Base-by-base conservation (phyloP, 2,329 filamentous ascomycete species). In the Claviceps sp. region DNA sequence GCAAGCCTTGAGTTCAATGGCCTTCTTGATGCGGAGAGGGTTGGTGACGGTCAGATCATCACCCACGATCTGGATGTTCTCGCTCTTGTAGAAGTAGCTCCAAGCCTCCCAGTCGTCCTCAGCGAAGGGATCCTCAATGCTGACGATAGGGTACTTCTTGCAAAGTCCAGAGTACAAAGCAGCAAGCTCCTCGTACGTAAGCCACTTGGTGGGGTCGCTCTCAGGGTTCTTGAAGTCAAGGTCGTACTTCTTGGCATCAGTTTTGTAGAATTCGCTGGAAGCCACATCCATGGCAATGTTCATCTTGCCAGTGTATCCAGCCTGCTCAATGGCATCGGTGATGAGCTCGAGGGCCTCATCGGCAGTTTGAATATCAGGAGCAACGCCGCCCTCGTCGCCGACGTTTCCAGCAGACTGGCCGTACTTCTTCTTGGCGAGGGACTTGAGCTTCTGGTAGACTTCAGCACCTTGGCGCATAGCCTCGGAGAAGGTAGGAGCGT, bases 161-260 rank as follows among this genome's bases (percentile, higher is more conserved):
- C 81, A 79, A 56, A 98, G 84, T 47, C 83, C 77, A 71, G 87
- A 82, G 84, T 98, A 97, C 65, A 94, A 76, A 66, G 85, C 83
- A 68, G 93, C 91, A 57, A 98, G 86, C 77, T 98, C 79, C 80
- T 97, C 89, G 75, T 97, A 97, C 62, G 88, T 95, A 78, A 98
- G 79, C 93, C 93, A 97, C 83, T 98, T 97, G 78, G 74, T 80
- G 68, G 84, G 80, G 78, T 98, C 93, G 71, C 86, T 93, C 59
- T 97, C 85, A 66, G 93, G 91, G 84, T 98, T 98, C 88, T 98
- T 97, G 88, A 97, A 98, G 85, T 97, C 93, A 60, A 98, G 81
- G 70, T 98, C 93, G 82, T 98, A 98, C 81, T 97, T 97, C 87
- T 97, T 96, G 70, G 76, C 91, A 50, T 93, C 88, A 65, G 77